A percentile compares a stretch with the other conserved stretches of the same genome.
phyloP scores from a whole-genome alignment of 371 early-diverging fungal species.

The Mortierella sp. region DNA sequence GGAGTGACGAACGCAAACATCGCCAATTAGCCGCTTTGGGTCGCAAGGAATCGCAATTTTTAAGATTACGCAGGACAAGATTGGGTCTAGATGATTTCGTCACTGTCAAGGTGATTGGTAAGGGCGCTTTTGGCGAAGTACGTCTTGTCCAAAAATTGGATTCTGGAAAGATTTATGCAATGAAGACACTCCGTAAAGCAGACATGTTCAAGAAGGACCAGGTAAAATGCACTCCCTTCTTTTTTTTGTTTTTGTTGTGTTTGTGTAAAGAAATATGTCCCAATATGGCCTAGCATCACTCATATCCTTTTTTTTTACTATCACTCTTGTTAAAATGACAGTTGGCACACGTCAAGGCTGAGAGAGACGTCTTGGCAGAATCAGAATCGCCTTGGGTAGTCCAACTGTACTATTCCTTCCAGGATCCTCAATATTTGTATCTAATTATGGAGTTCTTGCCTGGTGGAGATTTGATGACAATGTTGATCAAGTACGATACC shows the following conservation, averaged over 20 bases:
- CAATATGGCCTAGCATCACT: background rate
- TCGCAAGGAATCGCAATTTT: conserved; percentile 92
- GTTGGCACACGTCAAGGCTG: conserved; percentile 97
- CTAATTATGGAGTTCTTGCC: conserved; percentile 99
- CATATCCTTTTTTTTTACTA: background rate
- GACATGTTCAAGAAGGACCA: conserved; percentile 99
- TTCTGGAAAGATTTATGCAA: conserved; percentile 98
- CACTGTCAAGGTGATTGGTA: conserved; percentile 98
- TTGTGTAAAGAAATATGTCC: background rate
- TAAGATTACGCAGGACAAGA: conserved; percentile 92
- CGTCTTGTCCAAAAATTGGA: conserved; percentile 95
- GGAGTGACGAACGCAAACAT: conserved; percentile 90
- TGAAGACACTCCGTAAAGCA: conserved; percentile 96
- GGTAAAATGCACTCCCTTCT: conserved; percentile 55
- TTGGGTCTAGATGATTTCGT: conserved; percentile 96
- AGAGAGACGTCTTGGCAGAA: conserved; percentile 97
- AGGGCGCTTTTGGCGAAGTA: conserved; percentile 99
- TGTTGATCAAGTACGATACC: conserved; percentile 96
- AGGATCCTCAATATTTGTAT: conserved; percentile 93
- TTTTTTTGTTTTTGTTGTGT: background rate
- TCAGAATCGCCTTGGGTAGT: conserved; percentile 98
- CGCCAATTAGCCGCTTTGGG: conserved; percentile 85
- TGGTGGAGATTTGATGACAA: conserved; percentile 98
- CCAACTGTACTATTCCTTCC: conserved; percentile 96
- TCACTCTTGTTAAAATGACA: conserved; percentile 21